Evolutionary conservation across 306 rosid species (phyloP).

Genomic region (Fragaria nilgerrensis): DNA sequence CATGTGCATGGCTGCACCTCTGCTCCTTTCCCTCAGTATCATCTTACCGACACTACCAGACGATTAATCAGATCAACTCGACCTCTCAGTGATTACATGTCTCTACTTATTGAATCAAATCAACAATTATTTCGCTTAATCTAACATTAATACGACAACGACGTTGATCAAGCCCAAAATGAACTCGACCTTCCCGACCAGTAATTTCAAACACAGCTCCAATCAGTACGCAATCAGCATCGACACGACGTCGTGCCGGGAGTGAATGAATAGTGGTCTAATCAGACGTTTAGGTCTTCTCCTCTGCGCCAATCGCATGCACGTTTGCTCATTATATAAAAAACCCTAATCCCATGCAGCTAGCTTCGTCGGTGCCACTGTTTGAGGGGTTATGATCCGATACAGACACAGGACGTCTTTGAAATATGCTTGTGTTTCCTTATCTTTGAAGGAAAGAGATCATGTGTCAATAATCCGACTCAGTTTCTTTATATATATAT

Average conservation of each 20-base stretch:
- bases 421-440: neutral
- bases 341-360: neutral
- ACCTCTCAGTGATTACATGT: neutral
- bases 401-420: neutral
- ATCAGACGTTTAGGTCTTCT: neutral
- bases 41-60: conserved; percentile 16
- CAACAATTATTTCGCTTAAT: neutral
- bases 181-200: neutral
- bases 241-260: conserved; percentile 18
- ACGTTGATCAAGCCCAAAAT: neutral
- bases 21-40: neutral
- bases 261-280: neutral
- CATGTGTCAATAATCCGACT: conserved; percentile 3
- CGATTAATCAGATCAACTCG: neutral
- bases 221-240: neutral
- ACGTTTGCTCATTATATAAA: neutral
- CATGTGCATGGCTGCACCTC: conserved; percentile 7
- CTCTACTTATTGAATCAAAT: neutral
- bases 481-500: neutral
- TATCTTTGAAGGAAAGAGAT: conserved; percentile 34
- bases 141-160: neutral
- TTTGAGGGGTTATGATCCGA: neutral
- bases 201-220: neutral
- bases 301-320: conserved; percentile 1
- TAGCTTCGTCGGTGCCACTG: conserved; percentile 6